Percentiles rank a stretch among this genome's conserved stretches.
Evolutionary conservation across 163 green algal species (phyloP).

Genomic region (Prototheca wickerhamii): DNA sequence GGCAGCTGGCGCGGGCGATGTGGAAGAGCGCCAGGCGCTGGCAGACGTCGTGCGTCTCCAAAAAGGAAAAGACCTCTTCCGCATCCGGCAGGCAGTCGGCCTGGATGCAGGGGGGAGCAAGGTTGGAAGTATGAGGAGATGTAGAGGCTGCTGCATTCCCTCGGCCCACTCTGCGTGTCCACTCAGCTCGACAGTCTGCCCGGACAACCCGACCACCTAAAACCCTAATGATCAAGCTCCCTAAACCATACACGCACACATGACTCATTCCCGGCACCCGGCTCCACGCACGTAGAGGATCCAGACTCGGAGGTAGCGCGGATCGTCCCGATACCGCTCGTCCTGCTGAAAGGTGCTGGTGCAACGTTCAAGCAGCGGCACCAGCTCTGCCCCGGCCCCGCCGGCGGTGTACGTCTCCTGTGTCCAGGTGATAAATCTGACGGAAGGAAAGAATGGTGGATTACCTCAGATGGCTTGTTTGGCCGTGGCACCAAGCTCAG

Average conservation of each 20-base stretch:
- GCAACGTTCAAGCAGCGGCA: slow-evolving; percentile 77
- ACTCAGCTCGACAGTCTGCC: too few species aligned
- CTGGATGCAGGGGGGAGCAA: slow-evolving; percentile 39
- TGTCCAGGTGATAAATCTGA: slow-evolving; percentile 86
- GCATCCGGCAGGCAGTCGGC: slow-evolving; percentile 81
- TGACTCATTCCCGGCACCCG: neutral
- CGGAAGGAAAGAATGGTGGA: neutral
- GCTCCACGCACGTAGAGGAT: slow-evolving; percentile 76
- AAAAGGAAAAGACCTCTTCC: slow-evolving; percentile 78
- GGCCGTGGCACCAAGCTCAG: neutral
- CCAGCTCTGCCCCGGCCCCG: slow-evolving; percentile 64
- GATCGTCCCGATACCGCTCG: slow-evolving; percentile 65
- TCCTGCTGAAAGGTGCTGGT: slow-evolving; percentile 62
- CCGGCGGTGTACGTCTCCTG: slow-evolving; percentile 58
- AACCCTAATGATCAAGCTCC: neutral
- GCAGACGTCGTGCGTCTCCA: slow-evolving; percentile 75
- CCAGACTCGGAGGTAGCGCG: slow-evolving; percentile 89
- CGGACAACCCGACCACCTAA: too few species aligned
- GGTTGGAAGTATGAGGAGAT: neutral
- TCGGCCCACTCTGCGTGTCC: too few species aligned
- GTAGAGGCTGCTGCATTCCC: too few species aligned
- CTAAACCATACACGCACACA: neutral
- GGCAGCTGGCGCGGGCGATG: slow-evolving; percentile 71
- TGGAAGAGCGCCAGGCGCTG: slow-evolving; percentile 80
- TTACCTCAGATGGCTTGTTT: neutral